Percentiles rank a stretch among this genome's conserved stretches.
Conservation (phyloP, 768 basidiomycete species). For the Panellus pusillus region DNA sequence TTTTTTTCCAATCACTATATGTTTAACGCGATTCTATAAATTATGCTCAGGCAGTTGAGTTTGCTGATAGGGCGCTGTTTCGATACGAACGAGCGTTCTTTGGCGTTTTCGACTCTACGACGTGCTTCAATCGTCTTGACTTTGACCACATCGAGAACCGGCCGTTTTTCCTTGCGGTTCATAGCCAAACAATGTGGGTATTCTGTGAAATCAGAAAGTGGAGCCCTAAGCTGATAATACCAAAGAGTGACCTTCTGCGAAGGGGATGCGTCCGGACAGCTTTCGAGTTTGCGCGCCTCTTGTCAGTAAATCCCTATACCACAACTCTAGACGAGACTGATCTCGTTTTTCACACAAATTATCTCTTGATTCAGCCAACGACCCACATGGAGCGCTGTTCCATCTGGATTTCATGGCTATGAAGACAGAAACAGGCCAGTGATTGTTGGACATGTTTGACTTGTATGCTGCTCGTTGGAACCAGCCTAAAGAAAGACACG, state of each 20-base stretch:
- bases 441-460: conserved; percentile 73
- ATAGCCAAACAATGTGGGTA: conserved; percentile 76
- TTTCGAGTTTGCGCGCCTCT: conserved; percentile 87
- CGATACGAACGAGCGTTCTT: conserved; percentile 90
- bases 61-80: conserved; percentile 90
- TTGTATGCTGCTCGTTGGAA: conserved; percentile 35
- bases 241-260: conserved; percentile 73
- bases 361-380: conserved; percentile 80
- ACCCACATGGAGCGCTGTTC: conserved; percentile 83
- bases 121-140: conserved; percentile 79
- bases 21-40: conserved; percentile 42
- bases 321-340: not conserved
- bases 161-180: conserved; percentile 87
- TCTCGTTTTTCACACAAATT: conserved; percentile 1
- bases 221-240: not conserved
- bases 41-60: conserved; percentile 81
- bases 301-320: conserved; percentile 41
- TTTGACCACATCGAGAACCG: conserved; percentile 91
- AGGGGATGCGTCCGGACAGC: conserved; percentile 87
- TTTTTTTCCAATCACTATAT: not conserved
- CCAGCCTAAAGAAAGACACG: conserved; percentile 15
- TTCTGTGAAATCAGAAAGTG: not conserved
- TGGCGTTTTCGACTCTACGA: conserved; percentile 82
- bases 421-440: conserved; percentile 76
- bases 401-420: conserved; percentile 85